Evolutionary conservation across 306 rosid species (phyloP).

Genomic region (Quercus rubra): DNA sequence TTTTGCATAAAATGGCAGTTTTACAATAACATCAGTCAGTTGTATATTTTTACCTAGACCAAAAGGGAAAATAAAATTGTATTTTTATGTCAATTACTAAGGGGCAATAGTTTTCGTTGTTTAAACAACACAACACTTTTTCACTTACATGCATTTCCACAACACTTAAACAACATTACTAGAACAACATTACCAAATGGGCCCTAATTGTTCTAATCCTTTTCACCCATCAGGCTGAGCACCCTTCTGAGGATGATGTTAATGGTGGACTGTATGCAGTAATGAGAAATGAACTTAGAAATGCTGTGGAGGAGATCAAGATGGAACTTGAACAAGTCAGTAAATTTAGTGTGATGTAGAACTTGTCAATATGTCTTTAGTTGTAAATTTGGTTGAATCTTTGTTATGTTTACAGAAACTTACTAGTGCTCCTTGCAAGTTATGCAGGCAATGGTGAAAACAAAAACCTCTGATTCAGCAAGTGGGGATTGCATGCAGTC

Average conservation of each 20-base stretch:
- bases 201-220: conserved; percentile 13
- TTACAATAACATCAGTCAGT: conserved; percentile 11
- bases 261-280: conserved; percentile 54
- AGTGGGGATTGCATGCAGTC: conserved; percentile 34
- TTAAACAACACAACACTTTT: too few relatives aligned
- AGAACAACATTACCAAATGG: too few relatives aligned
- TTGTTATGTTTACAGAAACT: conserved; percentile 9
- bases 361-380: conserved; percentile 10
- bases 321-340: conserved; percentile 66
- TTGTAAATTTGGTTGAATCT: conserved; percentile 4
- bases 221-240: conserved; percentile 50
- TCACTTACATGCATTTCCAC: too few relatives aligned
- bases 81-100: conserved; percentile 10
- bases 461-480: conserved; percentile 45
- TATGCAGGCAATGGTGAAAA: conserved; percentile 54
- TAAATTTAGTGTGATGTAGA: conserved; percentile 21
- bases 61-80: background rate
- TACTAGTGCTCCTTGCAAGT: conserved; percentile 14
- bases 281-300: conserved; percentile 60
- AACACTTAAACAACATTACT: too few relatives aligned
- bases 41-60: background rate
- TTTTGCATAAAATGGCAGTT: conserved; percentile 9
- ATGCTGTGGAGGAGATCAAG: conserved; percentile 49
- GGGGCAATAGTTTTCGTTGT: too few relatives aligned
- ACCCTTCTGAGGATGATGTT: conserved; percentile 30